Percentiles rank a stretch among this genome's conserved stretches.
These are phyloP conservation scores for Aspergillus wentii DNA, from an alignment of 495 filamentous ascomycete species.

Conservation along the genomic window DNA sequence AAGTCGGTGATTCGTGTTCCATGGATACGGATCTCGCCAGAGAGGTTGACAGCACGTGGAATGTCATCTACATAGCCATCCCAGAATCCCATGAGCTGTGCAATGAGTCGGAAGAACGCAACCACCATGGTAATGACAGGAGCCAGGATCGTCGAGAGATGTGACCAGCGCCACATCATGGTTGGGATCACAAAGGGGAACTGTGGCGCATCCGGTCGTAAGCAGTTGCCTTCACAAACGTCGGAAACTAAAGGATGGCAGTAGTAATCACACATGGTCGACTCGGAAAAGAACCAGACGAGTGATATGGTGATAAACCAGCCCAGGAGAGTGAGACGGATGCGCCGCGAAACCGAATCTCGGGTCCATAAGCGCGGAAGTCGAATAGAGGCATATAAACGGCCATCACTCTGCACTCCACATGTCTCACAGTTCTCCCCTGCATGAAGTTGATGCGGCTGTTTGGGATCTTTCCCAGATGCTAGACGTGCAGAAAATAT, in stretches of 20 bases:
- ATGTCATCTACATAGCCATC: slow-evolving; percentile 42
- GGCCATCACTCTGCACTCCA: slow-evolving; percentile 16
- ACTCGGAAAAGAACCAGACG: slow-evolving; percentile 56
- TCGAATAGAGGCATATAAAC: slow-evolving; percentile 40
- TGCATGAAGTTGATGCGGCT: slow-evolving; percentile 8
- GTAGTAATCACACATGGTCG: slow-evolving; percentile 55
- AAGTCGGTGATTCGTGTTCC: slow-evolving; percentile 20
- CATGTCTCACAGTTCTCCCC: slow-evolving; percentile 23
- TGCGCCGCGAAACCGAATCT: slow-evolving; percentile 33
- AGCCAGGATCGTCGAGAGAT: slow-evolving; percentile 24
- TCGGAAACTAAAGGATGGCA: slow-evolving; percentile 51
- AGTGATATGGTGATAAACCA: slow-evolving; percentile 41
- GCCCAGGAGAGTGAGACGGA: slow-evolving; percentile 53
- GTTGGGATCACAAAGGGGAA: slow-evolving; percentile 44
- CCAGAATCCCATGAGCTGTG: slow-evolving; percentile 35
- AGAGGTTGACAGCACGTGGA: slow-evolving; percentile 17
- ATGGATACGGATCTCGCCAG: slow-evolving; percentile 31
- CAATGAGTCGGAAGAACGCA: slow-evolving; percentile 25
- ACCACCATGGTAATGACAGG: slow-evolving; percentile 28
- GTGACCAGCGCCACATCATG: slow-evolving; percentile 44
- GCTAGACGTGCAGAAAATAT: slow-evolving; percentile 11
- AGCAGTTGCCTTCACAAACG: slow-evolving; percentile 40
- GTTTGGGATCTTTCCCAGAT: slow-evolving; percentile 6
- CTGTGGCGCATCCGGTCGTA: slow-evolving; percentile 38
- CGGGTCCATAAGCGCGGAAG: slow-evolving; percentile 56